A percentile compares a stretch with the other conserved stretches of the same genome.
These are phyloP conservation scores for Apiotrichum laibachii DNA, from an alignment of 1,284 basidiomycete genomes.

Conservation along the genomic window DNA sequence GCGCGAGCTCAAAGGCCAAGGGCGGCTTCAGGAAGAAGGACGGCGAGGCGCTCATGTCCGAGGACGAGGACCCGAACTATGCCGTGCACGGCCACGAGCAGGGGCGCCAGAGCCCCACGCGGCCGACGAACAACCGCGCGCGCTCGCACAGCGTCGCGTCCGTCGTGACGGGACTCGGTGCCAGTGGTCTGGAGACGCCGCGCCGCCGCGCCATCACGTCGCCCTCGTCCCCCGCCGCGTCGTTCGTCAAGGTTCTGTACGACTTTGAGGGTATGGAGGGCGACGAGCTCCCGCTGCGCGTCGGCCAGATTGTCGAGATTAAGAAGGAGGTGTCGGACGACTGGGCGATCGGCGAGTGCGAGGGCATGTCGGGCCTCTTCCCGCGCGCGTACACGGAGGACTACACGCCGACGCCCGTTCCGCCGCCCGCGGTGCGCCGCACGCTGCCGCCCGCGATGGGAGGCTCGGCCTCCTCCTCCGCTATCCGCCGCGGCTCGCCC, in stretches of 20 bases:
- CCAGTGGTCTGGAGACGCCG: neutral
- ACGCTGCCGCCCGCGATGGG: neutral
- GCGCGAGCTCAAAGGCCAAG: conserved; percentile 35
- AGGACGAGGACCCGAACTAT: conserved; percentile 42
- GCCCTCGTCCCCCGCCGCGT: conserved; percentile 26
- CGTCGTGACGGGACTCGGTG: conserved; percentile 7
- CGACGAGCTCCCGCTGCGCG: conserved; percentile 70
- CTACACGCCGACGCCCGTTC: conserved; percentile 39
- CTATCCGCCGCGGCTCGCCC: neutral
- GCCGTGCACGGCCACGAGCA: conserved; percentile 42
- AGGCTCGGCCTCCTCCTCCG: neutral
- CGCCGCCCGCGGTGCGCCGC: conserved; percentile 26
- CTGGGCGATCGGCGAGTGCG: conserved; percentile 76
- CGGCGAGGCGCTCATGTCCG: conserved; percentile 46
- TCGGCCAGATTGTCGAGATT: conserved; percentile 70
- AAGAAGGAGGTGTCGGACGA: conserved; percentile 72
- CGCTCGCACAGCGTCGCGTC: conserved; percentile 17
- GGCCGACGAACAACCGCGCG: conserved; percentile 4
- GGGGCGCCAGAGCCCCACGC: conserved; percentile 9
- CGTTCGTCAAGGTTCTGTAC: conserved; percentile 63
- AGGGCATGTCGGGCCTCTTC: conserved; percentile 70
- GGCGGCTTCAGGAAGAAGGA: conserved; percentile 58
- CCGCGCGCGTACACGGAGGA: conserved; percentile 68
- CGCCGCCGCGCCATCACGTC: conserved; percentile 39
- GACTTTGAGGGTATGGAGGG: conserved; percentile 64